phyloP scores from a whole-genome alignment of 805 yeast genomes.

The Blastobotrys chiropterorum region DNA sequence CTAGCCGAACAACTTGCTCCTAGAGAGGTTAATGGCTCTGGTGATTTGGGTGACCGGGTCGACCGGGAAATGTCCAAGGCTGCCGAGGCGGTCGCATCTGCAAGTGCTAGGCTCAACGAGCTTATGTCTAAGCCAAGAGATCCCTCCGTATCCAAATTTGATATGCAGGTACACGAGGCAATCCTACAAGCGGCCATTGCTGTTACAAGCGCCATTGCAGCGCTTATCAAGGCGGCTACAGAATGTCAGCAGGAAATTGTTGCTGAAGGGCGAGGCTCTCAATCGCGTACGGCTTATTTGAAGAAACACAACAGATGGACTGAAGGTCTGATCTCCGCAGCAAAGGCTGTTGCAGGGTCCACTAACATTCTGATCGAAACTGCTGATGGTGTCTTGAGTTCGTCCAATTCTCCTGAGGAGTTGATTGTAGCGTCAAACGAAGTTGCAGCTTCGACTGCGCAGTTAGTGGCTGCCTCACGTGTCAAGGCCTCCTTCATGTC shows the following conservation, averaged over 20 bases:
- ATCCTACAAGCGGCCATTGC: constrained; percentile 73
- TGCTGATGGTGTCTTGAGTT: constrained; percentile 76
- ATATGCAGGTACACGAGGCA: constrained; percentile 67
- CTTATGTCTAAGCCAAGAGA: constrained; percentile 45
- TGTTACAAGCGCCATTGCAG: constrained; percentile 69
- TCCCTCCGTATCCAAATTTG: constrained; percentile 48
- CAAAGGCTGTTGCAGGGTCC: constrained; percentile 77
- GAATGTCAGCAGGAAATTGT: constrained; percentile 80
- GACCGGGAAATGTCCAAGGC: constrained; percentile 69
- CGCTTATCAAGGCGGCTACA: constrained; percentile 67
- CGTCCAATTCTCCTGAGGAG: constrained; percentile 66
- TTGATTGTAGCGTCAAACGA: constrained; percentile 86
- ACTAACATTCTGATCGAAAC: constrained; percentile 75
- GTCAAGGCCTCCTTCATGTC: constrained; percentile 77
- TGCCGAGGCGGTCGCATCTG: constrained; percentile 60
- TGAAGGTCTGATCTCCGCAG: constrained; percentile 85
- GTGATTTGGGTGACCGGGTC: constrained; percentile 62
- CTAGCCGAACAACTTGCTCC: constrained; percentile 55
- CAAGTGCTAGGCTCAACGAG: constrained; percentile 51
- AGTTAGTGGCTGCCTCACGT: constrained; percentile 84
- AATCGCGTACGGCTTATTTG: constrained; percentile 66
- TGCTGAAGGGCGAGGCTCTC: constrained; percentile 58
- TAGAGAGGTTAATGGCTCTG: constrained; percentile 28
- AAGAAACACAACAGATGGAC: constrained; percentile 90
- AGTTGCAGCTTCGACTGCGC: constrained; percentile 89